Base-by-base conservation (phyloP, 179 eudicot species). In the Spergularia azorica region DNA sequence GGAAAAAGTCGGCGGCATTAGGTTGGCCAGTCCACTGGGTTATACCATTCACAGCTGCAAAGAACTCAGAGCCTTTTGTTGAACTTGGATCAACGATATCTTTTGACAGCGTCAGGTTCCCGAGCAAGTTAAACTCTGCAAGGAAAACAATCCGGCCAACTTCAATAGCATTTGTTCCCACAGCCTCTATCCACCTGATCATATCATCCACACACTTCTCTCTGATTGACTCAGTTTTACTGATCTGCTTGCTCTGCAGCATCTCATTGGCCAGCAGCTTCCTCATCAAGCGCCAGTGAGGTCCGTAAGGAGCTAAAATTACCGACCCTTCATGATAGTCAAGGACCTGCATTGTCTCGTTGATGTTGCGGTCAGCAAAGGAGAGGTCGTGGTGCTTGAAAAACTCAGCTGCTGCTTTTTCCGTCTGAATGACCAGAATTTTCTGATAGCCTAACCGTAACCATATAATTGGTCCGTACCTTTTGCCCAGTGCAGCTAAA, bases 301-400 rank as follows among this genome's bases (percentile, higher is more conserved):
- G 39, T 0, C 76, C 72, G 3, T 78, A 78, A 6, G 81, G 81
- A 11, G 81, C 76, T 39, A 72, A 14, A n/a, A 65, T 57, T 75
- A 78, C 39, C 3, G 77, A 78, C 36, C 81, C 77, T 2, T 78
- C 15, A 70, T 72, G 59, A 12, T 65, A 78, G 38, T 78, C 67
- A 0, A 64, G 71, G 38, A 65, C 81, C 12, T 51, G 60, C 81
- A 78, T 78, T 15, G 81, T 63, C 59, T 78, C 81, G 38, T 64
- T 78, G 52, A 78, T 78, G 77, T 78, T 78, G 15, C 77, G 76
- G 41, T 78, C 81, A 71, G 67, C 59, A 65, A 78, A 78, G 32
- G 76, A 72, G 20, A 62, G 66, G 13, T 78, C 81, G 10, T 78
- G 67, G 38, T 78, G 32, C 67, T 72, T 78, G 54, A 78, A 78